Evolutionary conservation across 441 rosid genomes (phyloP).

Genomic region (Biscutella laevigata): DNA sequence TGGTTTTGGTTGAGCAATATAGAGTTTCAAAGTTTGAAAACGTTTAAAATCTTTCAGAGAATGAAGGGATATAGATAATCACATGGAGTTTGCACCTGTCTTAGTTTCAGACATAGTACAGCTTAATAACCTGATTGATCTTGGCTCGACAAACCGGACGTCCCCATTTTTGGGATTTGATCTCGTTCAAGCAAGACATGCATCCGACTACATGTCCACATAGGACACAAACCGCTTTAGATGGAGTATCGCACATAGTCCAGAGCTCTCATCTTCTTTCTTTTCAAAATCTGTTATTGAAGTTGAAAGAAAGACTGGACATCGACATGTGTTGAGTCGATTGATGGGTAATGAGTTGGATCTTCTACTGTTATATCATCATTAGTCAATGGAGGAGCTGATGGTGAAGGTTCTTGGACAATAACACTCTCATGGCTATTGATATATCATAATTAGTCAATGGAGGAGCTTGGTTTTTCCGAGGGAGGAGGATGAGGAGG

Average conservation of each 20-base stretch:
- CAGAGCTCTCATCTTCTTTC: slow-evolving; percentile 43
- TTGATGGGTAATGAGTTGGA: slow-evolving; percentile 66
- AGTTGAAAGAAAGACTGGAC: slow-evolving; percentile 27
- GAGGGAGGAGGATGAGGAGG: slow-evolving; percentile 27
- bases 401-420: slow-evolving; percentile 33
- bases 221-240: slow-evolving; percentile 84
- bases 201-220: slow-evolving; percentile 97
- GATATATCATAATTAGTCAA: too few relatives aligned
- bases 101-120: slow-evolving; percentile 63
- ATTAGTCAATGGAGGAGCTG: slow-evolving; percentile 46
- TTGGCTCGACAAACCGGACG: slow-evolving; percentile 88
- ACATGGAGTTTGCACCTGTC: slow-evolving; percentile 9
- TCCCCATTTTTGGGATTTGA: slow-evolving; percentile 82
- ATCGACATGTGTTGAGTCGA: slow-evolving; percentile 53
- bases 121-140: slow-evolving; percentile 63
- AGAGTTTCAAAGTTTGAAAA: slow-evolving; percentile 18
- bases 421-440: slow-evolving; percentile 26
- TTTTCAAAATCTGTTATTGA: slow-evolving; percentile 26
- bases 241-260: slow-evolving; percentile 66
- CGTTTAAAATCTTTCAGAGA: slow-evolving; percentile 7
- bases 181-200: slow-evolving; percentile 76
- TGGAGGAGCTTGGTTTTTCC: slow-evolving; percentile 28
- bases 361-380: slow-evolving; percentile 40
- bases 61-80: background rate
- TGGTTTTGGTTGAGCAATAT: background rate